Conservation (phyloP, 148 eudicot genomes). For the Nyssa sinensis region DNA sequence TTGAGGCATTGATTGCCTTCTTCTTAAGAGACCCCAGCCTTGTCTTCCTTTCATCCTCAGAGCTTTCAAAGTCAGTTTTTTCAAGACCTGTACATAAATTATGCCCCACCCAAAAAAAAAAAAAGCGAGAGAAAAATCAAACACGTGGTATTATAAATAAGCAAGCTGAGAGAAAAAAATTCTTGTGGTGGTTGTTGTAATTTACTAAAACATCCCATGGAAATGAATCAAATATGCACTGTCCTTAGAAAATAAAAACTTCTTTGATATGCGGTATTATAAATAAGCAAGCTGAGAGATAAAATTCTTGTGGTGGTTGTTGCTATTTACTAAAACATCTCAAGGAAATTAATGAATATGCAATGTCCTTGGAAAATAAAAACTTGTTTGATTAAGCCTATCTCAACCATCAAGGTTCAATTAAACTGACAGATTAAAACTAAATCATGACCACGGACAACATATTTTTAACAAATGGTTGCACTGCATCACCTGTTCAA, state of each 20-base stretch:
- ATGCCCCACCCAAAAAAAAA: too few relatives aligned
- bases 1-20: conserved; percentile 67
- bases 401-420: not conserved
- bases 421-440: not conserved
- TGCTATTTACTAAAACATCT: not conserved
- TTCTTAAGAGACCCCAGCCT: conserved; percentile 64
- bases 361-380: not conserved
- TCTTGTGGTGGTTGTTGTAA: not conserved
- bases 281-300: too few relatives aligned
- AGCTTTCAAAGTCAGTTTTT: conserved; percentile 41
- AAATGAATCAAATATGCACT: not conserved
- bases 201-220: not conserved
- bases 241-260: not conserved
- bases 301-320: too few relatives aligned
- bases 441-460: not conserved
- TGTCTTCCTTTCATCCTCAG: conserved; percentile 70
- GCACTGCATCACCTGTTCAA: not conserved
- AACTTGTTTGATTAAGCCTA: not conserved
- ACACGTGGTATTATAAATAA: not conserved
- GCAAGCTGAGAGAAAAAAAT: not conserved
- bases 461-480: not conserved
- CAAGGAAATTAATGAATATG: not conserved
- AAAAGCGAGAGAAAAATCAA: not conserved
- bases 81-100: conserved; percentile 42
- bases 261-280: too few relatives aligned